Percentiles rank a stretch among this genome's conserved stretches.
phyloP scores from a whole-genome alignment of 2,329 filamentous ascomycete species.

The Ascochyta fabae region DNA sequence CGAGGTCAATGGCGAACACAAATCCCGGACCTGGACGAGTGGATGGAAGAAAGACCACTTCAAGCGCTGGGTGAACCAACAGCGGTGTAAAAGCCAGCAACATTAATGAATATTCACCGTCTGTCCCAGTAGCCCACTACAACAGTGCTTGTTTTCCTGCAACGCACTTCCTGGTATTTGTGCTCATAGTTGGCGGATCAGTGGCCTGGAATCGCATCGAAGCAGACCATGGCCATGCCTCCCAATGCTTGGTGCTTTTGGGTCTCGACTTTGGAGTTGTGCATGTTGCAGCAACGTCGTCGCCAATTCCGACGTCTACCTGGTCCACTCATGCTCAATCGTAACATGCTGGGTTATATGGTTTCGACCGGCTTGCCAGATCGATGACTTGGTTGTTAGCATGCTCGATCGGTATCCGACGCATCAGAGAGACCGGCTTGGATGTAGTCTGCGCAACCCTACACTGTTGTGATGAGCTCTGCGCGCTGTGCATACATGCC shows the following conservation, averaged over 20 bases:
- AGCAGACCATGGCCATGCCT: not conserved
- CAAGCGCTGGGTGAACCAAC: constrained; percentile 34
- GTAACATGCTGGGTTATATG: not conserved
- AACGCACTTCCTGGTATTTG: not conserved
- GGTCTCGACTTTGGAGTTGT: not conserved
- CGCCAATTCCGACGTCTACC: not conserved
- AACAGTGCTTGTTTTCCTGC: not conserved
- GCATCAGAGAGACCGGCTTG: not conserved
- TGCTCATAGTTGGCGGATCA: not conserved
- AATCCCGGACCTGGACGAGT: constrained; percentile 33
- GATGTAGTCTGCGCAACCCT: not conserved
- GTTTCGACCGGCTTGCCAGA: not conserved
- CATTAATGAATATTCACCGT: constrained; percentile 6
- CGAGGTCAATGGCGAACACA: constrained; percentile 19
- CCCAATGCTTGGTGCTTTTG: not conserved
- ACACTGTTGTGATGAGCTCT: too few species aligned
- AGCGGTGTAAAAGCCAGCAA: constrained; percentile 36
- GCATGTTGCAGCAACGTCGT: not conserved
- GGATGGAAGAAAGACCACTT: constrained; percentile 43
- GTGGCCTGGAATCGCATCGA: not conserved
- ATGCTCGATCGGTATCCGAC: not conserved
- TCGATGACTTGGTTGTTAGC: not conserved
- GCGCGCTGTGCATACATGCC: not conserved
- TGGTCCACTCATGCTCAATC: not conserved
- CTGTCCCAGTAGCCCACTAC: not conserved